Evolutionary conservation across 768 basidiomycete genomes (phyloP).

Genomic region (Russula sp.): DNA sequence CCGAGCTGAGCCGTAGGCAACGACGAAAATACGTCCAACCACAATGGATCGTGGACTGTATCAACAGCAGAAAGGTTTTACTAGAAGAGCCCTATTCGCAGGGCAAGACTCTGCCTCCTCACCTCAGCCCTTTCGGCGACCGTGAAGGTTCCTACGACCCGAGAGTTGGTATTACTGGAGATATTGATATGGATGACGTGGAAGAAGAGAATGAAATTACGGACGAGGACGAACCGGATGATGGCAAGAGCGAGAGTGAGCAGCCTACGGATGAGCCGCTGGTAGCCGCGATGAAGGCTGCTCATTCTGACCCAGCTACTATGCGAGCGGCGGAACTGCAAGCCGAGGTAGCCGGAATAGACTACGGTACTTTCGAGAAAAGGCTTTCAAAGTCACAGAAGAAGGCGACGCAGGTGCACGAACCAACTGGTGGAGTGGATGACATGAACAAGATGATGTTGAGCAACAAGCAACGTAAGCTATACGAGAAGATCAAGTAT

Average conservation of each 20-base stretch:
- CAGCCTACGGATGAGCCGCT: slow-evolving; percentile 31
- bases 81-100: slow-evolving; percentile 82
- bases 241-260: slow-evolving; percentile 13
- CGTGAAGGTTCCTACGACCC: slow-evolving; percentile 73
- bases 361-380: slow-evolving; percentile 73
- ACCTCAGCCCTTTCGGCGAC: slow-evolving; percentile 92
- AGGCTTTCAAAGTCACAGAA: slow-evolving; percentile 58
- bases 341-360: slow-evolving; percentile 84
- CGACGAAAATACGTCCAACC: slow-evolving; percentile 90
- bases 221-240: slow-evolving; percentile 29
- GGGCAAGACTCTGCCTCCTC: slow-evolving; percentile 84
- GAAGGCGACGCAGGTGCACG: slow-evolving; percentile 32
- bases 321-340: slow-evolving; percentile 85
- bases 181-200: slow-evolving; percentile 31
- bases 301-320: slow-evolving; percentile 55
- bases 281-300: slow-evolving; percentile 33
- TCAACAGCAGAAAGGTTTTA: slow-evolving; percentile 81
- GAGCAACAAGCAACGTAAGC: slow-evolving; percentile 89
- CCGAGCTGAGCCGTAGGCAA: slow-evolving; percentile 54
- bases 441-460: slow-evolving; percentile 98
- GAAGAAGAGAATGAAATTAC: slow-evolving; percentile 32
- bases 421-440: slow-evolving; percentile 42
- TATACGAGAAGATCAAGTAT: slow-evolving; percentile 92
- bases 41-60: slow-evolving; percentile 96
- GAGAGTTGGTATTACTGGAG: slow-evolving; percentile 35